These are phyloP conservation scores for Lanzia echinophila DNA, from an alignment of 2,329 filamentous ascomycete species.

Conservation along the genomic window DNA sequence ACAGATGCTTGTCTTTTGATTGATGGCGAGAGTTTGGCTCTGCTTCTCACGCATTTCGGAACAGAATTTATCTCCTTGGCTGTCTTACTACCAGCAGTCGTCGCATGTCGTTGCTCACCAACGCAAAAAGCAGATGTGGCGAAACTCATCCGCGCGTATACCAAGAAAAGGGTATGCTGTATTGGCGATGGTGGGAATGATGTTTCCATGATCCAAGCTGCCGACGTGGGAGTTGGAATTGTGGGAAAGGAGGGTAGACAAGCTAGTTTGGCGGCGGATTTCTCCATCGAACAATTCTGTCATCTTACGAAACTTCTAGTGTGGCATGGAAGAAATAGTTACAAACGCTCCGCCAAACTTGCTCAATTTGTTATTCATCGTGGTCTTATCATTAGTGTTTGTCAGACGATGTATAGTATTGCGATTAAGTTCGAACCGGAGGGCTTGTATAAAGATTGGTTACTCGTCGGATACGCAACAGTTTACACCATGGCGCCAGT, in stretches of 20 bases:
- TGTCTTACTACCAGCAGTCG: constrained; percentile 81
- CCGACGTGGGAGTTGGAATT: constrained; percentile 95
- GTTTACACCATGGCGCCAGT: constrained; percentile 92
- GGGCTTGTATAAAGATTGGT: constrained; percentile 92
- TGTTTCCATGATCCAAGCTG: constrained; percentile 98
- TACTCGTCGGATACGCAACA: constrained; percentile 93
- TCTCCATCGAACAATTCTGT: constrained; percentile 91
- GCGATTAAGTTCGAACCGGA: constrained; percentile 89
- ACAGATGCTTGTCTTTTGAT: constrained; percentile 84
- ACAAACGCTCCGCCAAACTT: constrained; percentile 91
- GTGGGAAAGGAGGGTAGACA: constrained; percentile 96
- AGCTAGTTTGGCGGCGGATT: constrained; percentile 90
- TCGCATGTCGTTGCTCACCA: constrained; percentile 93
- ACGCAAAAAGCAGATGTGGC: constrained; percentile 96
- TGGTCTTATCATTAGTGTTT: constrained; percentile 89
- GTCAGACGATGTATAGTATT: constrained; percentile 96
- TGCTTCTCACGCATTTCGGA: constrained; percentile 78
- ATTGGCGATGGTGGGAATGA: constrained; percentile 98
- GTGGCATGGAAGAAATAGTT: constrained; percentile 96
- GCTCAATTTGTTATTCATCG: constrained; percentile 98
- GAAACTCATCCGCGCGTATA: constrained; percentile 80
- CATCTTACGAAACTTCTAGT: constrained; percentile 95
- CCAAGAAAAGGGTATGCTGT: constrained; percentile 92
- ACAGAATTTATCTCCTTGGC: constrained; percentile 83
- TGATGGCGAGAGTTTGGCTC: constrained; percentile 80